These are phyloP conservation scores for Medicago arabica DNA, from an alignment of 306 rosid species.

Conservation along the genomic window DNA sequence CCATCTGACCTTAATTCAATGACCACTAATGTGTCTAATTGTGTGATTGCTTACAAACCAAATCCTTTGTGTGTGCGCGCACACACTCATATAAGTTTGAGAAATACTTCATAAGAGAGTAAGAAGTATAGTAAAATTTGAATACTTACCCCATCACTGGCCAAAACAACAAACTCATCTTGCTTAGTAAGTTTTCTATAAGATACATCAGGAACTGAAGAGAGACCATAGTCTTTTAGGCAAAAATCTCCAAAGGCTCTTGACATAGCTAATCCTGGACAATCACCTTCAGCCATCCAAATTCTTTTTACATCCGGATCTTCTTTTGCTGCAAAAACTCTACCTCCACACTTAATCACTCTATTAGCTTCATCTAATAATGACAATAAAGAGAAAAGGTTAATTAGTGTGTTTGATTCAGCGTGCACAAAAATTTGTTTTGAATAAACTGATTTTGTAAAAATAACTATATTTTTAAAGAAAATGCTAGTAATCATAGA, in stretches of 20 bases:
- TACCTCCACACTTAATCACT: constrained; percentile 67
- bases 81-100: background rate
- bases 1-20: background rate
- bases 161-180: constrained; percentile 84
- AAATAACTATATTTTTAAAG: too few species aligned
- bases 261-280: constrained; percentile 92
- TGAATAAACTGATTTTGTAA: background rate
- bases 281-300: constrained; percentile 76
- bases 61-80: background rate
- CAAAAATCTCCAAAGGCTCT: constrained; percentile 93
- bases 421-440: background rate
- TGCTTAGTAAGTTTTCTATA: constrained; percentile 58
- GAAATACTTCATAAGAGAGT: background rate
- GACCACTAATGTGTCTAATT: background rate
- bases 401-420: background rate
- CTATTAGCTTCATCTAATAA: constrained; percentile 78
- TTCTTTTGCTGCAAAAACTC: constrained; percentile 57
- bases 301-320: constrained; percentile 73
- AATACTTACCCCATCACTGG: constrained; percentile 80
- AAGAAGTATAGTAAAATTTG: background rate
- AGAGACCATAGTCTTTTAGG: constrained; percentile 78
- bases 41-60: background rate
- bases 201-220: constrained; percentile 65
- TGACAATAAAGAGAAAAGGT: constrained; percentile 14
- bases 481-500: background rate